phyloP scores from a whole-genome alignment of 2,329 filamentous ascomycete species.

The Fusarium succisae region DNA sequence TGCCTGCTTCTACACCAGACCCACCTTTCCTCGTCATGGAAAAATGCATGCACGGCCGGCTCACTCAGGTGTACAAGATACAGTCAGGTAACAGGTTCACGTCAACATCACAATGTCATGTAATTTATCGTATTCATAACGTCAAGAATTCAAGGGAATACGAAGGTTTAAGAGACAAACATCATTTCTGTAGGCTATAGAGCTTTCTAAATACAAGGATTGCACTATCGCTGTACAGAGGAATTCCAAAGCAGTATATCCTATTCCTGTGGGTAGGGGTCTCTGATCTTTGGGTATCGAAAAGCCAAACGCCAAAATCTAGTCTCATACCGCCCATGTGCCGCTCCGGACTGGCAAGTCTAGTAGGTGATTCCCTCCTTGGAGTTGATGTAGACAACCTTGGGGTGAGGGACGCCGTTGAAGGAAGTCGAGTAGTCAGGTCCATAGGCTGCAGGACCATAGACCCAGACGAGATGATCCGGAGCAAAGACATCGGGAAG shows the following conservation, averaged over 20 bases:
- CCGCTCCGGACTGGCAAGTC: fast-evolving
- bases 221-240: background rate
- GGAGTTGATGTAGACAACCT: background rate
- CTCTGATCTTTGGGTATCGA: fast-evolving
- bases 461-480: background rate
- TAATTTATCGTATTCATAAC: fast-evolving
- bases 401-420: background rate
- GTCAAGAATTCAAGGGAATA: fast-evolving
- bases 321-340: fast-evolving
- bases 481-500: background rate
- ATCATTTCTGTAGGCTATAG: background rate
- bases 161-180: fast-evolving
- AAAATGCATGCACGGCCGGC: fast-evolving
- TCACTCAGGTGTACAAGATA: too few species aligned
- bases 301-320: background rate
- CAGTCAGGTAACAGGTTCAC: too few species aligned
- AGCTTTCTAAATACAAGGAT: background rate
- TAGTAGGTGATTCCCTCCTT: background rate
- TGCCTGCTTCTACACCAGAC: fast-evolving
- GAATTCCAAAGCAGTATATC: background rate
- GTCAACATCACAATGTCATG: background rate
- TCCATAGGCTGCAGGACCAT: background rate
- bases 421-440: background rate
- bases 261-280: background rate
- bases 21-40: background rate